These are phyloP conservation scores for Marsdenia floribunda DNA, from an alignment of 257 asterid genomes.

Conservation along the genomic window DNA sequence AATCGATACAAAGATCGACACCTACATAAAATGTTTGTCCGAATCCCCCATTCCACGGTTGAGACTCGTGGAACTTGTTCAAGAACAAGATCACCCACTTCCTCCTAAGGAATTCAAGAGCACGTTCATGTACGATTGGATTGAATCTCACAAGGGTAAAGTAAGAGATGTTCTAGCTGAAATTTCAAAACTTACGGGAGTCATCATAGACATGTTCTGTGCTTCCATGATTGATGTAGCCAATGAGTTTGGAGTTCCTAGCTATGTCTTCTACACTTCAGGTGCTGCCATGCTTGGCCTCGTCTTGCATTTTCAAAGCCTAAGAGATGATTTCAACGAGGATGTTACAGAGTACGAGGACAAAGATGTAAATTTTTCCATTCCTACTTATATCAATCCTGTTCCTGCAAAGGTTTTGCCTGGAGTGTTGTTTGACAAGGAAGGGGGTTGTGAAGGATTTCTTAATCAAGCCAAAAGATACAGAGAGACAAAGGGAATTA, in stretches of 20 bases:
- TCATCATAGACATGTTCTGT: conserved; percentile 16
- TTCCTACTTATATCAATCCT: too few relatives aligned
- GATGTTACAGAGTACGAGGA: too few relatives aligned
- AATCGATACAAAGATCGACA: too few relatives aligned
- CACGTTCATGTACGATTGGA: neutral
- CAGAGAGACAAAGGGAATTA: conserved; percentile 14
- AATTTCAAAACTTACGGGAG: conserved; percentile 5
- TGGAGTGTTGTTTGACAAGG: neutral
- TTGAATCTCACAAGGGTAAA: conserved; percentile 1
- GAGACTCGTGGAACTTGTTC: conserved; percentile 2
- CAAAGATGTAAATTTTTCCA: too few relatives aligned
- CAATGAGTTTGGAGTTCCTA: too few relatives aligned
- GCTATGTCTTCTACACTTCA: neutral
- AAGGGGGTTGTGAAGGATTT: neutral
- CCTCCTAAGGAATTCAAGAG: neutral
- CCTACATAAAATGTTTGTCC: conserved; percentile 14
- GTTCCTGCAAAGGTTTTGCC: too few relatives aligned
- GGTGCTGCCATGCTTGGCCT: too few relatives aligned
- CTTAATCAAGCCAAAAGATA: neutral
- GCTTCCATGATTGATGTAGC: conserved; percentile 19
- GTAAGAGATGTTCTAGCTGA: conserved; percentile 3
- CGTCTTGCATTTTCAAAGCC: too few relatives aligned
- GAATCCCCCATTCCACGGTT: neutral
- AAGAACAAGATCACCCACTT: neutral
- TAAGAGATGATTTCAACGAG: too few relatives aligned